These are phyloP conservation scores for Talaromyces sp. DNA, from an alignment of 2,329 filamentous ascomycete genomes.

Conservation along the genomic window DNA sequence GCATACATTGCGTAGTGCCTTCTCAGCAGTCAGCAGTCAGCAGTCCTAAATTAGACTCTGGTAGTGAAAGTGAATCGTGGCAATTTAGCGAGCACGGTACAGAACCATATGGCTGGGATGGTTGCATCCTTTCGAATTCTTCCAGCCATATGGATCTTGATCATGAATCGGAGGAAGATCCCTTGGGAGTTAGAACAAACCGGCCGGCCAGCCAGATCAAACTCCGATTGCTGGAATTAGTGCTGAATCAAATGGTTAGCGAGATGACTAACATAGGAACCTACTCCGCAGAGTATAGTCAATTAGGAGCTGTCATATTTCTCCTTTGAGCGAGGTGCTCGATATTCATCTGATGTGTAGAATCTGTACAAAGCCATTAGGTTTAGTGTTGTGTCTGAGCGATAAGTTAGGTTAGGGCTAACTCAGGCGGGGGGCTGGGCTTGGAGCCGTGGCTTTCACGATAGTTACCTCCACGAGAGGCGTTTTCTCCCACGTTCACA, in stretches of 20 bases:
- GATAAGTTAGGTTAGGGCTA: conserved; percentile 6
- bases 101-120: conserved; percentile 10
- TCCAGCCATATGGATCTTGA: not conserved
- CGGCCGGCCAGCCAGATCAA: not conserved
- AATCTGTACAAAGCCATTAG: not conserved
- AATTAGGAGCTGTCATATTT: conserved; percentile 17
- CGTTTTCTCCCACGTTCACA: conserved; percentile 4
- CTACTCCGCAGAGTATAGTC: not conserved
- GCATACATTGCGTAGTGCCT: not conserved
- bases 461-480: not conserved
- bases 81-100: not conserved
- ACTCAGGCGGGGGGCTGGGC: not conserved
- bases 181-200: not conserved
- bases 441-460: not conserved
- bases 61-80: conserved; percentile 11
- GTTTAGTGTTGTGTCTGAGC: conserved; percentile 9
- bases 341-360: conserved; percentile 3
- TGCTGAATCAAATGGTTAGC: not conserved
- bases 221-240: not conserved
- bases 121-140: not conserved
- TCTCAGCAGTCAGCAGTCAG: not conserved
- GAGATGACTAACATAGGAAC: not conserved
- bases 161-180: not conserved
- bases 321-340: not conserved
- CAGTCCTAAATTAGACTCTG: conserved; percentile 4